phyloP scores from a whole-genome alignment of 805 yeast species.

The Wickerhamiella siamensis region DNA sequence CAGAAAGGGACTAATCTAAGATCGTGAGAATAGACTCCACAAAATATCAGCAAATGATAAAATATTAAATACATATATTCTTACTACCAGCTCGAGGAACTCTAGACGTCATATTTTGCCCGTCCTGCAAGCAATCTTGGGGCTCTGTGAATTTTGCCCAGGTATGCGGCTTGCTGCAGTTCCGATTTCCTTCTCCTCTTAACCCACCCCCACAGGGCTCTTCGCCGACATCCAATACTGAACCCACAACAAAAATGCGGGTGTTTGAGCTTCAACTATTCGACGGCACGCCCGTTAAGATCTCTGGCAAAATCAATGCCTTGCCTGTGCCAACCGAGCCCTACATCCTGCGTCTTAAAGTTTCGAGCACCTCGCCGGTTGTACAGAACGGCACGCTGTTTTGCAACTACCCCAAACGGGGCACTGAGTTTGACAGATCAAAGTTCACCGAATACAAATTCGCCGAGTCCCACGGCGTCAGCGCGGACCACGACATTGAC shows the following conservation, averaged over 20 bases:
- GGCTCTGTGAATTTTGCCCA: too few species aligned
- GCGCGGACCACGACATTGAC: conserved; percentile 45
- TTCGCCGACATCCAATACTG: too few species aligned
- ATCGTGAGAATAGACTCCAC: too few species aligned
- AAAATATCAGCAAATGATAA: too few species aligned
- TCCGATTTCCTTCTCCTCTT: too few species aligned
- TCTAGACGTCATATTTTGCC: too few species aligned
- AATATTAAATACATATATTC: too few species aligned
- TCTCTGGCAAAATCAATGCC: conserved; percentile 25
- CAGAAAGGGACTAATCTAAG: too few species aligned
- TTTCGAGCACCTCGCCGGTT: conserved; percentile 64
- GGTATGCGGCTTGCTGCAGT: too few species aligned
- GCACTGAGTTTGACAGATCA: conserved; percentile 39
- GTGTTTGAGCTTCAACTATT: conserved; percentile 16
- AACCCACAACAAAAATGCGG: neutral
- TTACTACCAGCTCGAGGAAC: too few species aligned
- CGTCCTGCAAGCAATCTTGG: too few species aligned
- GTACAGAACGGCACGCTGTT: conserved; percentile 56
- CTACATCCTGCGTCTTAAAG: conserved; percentile 38
- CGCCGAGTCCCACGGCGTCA: conserved; percentile 35
- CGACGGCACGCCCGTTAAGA: conserved; percentile 21
- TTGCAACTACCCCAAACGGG: conserved; percentile 52
- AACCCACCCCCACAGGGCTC: too few species aligned
- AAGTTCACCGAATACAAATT: conserved; percentile 38
- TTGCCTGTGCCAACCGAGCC: conserved; percentile 29